Percentiles rank a stretch among this genome's conserved stretches.
Conservation (phyloP, 768 basidiomycete species). For the Amanita phalloides region DNA sequence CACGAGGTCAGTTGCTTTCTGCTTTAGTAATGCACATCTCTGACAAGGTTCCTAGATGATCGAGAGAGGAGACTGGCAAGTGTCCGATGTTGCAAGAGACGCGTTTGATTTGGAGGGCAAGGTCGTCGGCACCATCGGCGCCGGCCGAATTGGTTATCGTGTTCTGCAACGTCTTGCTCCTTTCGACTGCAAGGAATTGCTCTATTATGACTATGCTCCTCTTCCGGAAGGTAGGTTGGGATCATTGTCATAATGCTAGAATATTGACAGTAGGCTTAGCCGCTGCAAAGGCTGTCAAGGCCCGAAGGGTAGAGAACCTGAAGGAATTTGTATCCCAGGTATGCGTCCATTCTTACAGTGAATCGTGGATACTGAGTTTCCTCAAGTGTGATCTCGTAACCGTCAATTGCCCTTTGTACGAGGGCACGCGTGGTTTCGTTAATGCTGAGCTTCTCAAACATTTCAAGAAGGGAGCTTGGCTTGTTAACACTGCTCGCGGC, state of each 20-base stretch:
- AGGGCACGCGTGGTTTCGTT: conserved; percentile 70
- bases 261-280: conserved; percentile 21
- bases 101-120: conserved; percentile 88
- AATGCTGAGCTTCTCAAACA: conserved; percentile 75
- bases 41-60: conserved; percentile 45
- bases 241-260: background rate
- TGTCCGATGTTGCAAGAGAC: conserved; percentile 71
- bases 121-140: conserved; percentile 85
- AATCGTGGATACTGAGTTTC: background rate
- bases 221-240: conserved; percentile 43
- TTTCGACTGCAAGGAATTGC: conserved; percentile 82
- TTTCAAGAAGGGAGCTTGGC: conserved; percentile 89
- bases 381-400: conserved; percentile 66
- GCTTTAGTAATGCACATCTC: background rate
- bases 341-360: background rate
- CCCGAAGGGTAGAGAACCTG: conserved; percentile 68
- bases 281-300: conserved; percentile 55
- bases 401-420: conserved; percentile 85
- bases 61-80: conserved; percentile 78
- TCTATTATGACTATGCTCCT: conserved; percentile 82
- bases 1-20: conserved; percentile 48
- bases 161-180: conserved; percentile 71
- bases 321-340: conserved; percentile 44
- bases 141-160: conserved; percentile 74
- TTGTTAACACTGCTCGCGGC: conserved; percentile 90